Base-by-base conservation (phyloP, 1,139 yeast species). In the Casaregolazyma lundiana region DNA sequence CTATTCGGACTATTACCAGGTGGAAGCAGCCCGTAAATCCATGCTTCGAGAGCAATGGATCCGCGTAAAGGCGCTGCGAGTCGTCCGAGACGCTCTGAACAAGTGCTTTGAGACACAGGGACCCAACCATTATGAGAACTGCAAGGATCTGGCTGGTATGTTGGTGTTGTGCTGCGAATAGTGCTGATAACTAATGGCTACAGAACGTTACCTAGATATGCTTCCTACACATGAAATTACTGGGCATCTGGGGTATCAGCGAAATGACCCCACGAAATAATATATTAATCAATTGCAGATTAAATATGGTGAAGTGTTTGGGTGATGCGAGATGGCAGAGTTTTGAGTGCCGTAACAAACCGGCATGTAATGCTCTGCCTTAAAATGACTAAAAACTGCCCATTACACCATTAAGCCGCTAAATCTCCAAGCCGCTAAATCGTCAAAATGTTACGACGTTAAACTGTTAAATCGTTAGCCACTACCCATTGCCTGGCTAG, bases 21-120 rank as follows among this genome's bases (percentile, higher is more conserved):
- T 86, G 43, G 78, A 79, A 48, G 72, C 76, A 44, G 95, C 95
- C 24, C 87, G 89, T 71, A 79, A 78, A 55, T 77, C 92, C 38
- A 73, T 84, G 77, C 61, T 84, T 50, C 80, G 89, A 65, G 95
- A 86, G 66, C 94, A 86, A 64, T 84, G 84, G 78, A 77, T 86
- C 57, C 79, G 87, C 62, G 74, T 80, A 51, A 77, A 79, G 59
- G 87, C 83, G 26, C 70, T 85, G 54, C 81, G 76, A 62, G 76
- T 81, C 40, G 77, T 84, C 40, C 84, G 87, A 62, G 80, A 77
- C 54, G 94, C 94, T 0, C 74, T 85, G 58, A 82, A 81, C 65
- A 80, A 80, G 63, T 77, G 82, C 59, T 75, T 72, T 62, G 73
- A 68, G 60, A 67, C 73, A 42, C 82, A 85, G 61, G 86, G 86